Base-by-base conservation (phyloP, 805 yeast species). In the Metschnikowia sp. region DNA sequence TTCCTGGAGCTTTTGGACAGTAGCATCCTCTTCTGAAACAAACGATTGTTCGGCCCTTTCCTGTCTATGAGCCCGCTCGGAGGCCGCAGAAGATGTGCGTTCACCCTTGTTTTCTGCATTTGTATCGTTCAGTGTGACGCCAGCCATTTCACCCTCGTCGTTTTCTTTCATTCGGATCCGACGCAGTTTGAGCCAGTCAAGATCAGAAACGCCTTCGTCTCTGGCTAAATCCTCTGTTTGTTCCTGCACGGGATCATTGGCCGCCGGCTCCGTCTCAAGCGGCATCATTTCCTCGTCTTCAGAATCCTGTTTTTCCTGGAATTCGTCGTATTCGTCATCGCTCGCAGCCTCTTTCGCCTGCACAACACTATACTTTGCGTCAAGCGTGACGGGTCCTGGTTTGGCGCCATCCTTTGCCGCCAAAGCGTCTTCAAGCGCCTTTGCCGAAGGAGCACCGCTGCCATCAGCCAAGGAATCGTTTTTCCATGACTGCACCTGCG, bases 111-210 rank as follows among this genome's bases (percentile, higher is more conserved):
- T 32, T 32, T 32, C 33, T 11, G 33, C 1, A 6, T 6, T 32
- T 32, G 33, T n/a, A 9, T 32, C n/a, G 33, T 19, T 19, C 30
- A 18, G 29, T n/a, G 31, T 32, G 26, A 22, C 36, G 11, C 26
- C 44, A 10, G 44, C 49, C 28, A 41, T 57, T 13, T 37, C 45
- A 3, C 43, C 44, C 15, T 42, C 48, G 9, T 45, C 54, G 40
- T 61, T 60, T 29, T 72, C 77, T 40, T 62, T 68, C 59, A 91
- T 87, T 61, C 94, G 79, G 19, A 76, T 79, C 65, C 94, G 78
- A 64, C 87, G 82, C 56, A 77, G 78, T 59, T 83, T 82, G 50
- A 91, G 76, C 98, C 98, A 91, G 48, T 91, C 96, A 44, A 87
- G 66, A 69, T 91, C 96, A 11, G 90, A 77, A 11, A 86, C 75